phyloP scores from a whole-genome alignment of 345 rosid genomes.

The Clausena lansium region DNA sequence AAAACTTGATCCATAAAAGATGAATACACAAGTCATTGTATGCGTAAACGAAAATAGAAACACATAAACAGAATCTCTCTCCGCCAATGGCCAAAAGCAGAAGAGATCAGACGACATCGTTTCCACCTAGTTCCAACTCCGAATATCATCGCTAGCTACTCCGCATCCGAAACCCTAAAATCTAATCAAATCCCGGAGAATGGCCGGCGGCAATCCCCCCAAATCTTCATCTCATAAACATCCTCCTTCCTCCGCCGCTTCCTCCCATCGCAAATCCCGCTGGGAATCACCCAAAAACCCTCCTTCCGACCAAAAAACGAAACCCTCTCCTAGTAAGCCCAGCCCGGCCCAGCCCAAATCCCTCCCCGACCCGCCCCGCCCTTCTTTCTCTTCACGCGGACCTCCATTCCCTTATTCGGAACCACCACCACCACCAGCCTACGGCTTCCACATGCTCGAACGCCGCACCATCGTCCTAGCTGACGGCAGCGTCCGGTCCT shows the following conservation, averaged over 20 bases:
- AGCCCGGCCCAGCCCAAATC: slow-evolving; percentile 40
- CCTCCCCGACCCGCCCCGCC: slow-evolving; percentile 27
- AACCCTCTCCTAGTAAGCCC: slow-evolving; percentile 39
- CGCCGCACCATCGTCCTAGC: slow-evolving; percentile 77
- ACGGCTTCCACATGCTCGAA: slow-evolving; percentile 94
- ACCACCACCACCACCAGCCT: slow-evolving; percentile 76
- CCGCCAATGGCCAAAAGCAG: background rate
- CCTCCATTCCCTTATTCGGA: slow-evolving; percentile 50
- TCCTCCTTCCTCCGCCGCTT: slow-evolving; percentile 28
- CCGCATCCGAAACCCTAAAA: background rate
- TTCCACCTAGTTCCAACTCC: background rate
- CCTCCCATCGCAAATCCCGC: slow-evolving; percentile 56
- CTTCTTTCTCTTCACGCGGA: slow-evolving; percentile 20
- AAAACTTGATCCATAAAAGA: no score
- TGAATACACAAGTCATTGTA: no score
- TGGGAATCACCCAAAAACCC: slow-evolving; percentile 47
- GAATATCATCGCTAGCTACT: background rate
- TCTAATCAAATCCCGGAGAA: slow-evolving; percentile 14
- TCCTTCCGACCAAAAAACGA: slow-evolving; percentile 29
- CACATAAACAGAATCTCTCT: background rate
- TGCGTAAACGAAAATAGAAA: no score
- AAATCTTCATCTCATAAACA: slow-evolving; percentile 42
- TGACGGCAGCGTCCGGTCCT: slow-evolving; percentile 91
- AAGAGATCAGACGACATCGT: background rate
- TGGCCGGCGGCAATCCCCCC: slow-evolving; percentile 55